Conservation (phyloP, 2,329 filamentous ascomycete species). For the Cladophialophora immunda region DNA sequence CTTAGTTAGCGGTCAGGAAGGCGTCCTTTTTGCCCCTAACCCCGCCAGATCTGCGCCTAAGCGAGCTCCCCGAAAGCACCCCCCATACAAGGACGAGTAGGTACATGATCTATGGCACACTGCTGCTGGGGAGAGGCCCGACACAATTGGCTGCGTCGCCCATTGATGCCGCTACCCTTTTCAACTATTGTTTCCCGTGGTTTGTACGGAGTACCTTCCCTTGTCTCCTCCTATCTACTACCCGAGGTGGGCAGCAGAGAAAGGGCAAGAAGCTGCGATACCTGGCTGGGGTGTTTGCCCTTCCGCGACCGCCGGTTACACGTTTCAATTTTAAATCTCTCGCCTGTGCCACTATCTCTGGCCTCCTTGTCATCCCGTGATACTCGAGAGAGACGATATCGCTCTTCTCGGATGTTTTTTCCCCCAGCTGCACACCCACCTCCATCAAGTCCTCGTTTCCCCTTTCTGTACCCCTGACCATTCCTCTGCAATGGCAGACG, state of each 20-base stretch:
- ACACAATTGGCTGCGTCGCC: not conserved
- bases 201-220: not conserved
- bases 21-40: not conserved
- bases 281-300: not conserved
- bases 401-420: not conserved
- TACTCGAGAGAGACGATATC: not conserved
- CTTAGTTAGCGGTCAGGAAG: not conserved
- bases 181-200: not conserved
- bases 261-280: not conserved
- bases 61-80: not conserved
- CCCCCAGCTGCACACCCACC: not conserved
- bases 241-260: not conserved
- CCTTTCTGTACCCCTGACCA: not conserved
- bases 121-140: not conserved
- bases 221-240: not conserved
- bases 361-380: not conserved
- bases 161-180: slow-evolving; percentile 2
- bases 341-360: slow-evolving; percentile 5
- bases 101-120: not conserved
- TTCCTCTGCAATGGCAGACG: slow-evolving; percentile 22
- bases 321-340: slow-evolving; percentile 5
- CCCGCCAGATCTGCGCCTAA: slow-evolving; percentile 10
- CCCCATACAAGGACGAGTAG: not conserved
- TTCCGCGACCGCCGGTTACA: not conserved
- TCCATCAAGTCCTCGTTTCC: not conserved